Evolutionary conservation across 108 stramenopile species (phyloP), one percentile per base, ranked within the genome.

Genomic region (Nitzschia sp.): DNA sequence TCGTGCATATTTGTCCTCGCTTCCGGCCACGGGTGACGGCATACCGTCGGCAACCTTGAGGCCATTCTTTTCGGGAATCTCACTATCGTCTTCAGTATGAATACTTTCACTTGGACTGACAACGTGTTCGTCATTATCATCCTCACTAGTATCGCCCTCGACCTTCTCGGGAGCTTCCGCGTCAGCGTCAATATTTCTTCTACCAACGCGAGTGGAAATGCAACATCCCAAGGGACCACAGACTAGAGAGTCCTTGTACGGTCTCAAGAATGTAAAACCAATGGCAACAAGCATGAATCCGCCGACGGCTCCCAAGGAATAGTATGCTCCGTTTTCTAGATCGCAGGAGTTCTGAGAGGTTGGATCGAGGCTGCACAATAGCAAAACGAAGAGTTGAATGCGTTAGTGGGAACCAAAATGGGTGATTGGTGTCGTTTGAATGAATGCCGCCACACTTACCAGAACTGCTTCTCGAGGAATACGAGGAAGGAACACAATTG

Each of bases 401-500:
- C 38, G 13, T 6, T 42, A 13, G 38, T 42, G 38, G 38, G 13
- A 42, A 42, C 6, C 38, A 42, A 42, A 9, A 13, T 6, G 9
- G 38, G 38, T 42, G n/a, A n/a, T n/a, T n/a, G n/a, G n/a, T n/a
- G n/a, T n/a, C n/a, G n/a, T n/a, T n/a, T n/a, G n/a, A n/a, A n/a
- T n/a, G n/a, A n/a, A n/a, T n/a, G n/a, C 24, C 54, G 25, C 26
- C 0, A 53, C 5, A 67, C 66, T 55, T 31, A 67, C 66, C 66
- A 67, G 25, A 47, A 67, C 38, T 67, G 54, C 5, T 19, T 54
- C 17, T 67, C 66, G 17, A 28, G 21, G 25, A 67, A 67, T 9
- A 67, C 35, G 18, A 67, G 17, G 36, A 67, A 67, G 1, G 66
- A 53, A 38, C 66, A 54, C 26, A 49, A 30, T 46, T 67, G 66